These are phyloP conservation scores for Dioscorea cayenensis DNA, from an alignment of 116 monocot species.

Conservation along the genomic window DNA sequence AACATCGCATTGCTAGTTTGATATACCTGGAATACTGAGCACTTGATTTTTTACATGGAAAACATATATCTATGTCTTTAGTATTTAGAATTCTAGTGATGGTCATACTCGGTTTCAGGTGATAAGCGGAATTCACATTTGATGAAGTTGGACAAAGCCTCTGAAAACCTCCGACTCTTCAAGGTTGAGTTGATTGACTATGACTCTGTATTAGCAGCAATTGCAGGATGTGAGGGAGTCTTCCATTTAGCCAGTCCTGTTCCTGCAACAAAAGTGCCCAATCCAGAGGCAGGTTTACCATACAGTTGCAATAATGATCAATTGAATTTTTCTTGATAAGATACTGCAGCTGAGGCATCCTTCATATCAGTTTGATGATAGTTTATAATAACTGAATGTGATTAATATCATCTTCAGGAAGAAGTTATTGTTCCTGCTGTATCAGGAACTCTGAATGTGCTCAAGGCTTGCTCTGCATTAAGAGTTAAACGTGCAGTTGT, in stretches of 20 bases:
- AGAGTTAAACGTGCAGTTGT: slow-evolving; percentile 37
- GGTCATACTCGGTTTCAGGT: slow-evolving; percentile 16
- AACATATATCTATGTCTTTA: neutral
- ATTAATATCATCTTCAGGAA: neutral
- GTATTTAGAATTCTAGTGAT: neutral
- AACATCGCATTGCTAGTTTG: no score
- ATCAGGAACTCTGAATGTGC: slow-evolving; percentile 31
- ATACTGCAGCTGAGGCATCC: neutral
- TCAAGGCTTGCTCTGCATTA: slow-evolving; percentile 30
- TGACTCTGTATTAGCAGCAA: neutral
- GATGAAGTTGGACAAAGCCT: slow-evolving; percentile 39
- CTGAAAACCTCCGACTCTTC: slow-evolving; percentile 46
- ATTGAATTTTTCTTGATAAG: neutral
- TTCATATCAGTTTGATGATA: neutral
- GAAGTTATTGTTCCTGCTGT: slow-evolving; percentile 35
- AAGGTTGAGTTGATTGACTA: slow-evolving; percentile 35
- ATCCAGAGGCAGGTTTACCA: slow-evolving; percentile 39
- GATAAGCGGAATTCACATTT: slow-evolving; percentile 49
- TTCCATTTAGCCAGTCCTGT: slow-evolving; percentile 59
- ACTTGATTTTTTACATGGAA: neutral
- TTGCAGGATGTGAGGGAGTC: slow-evolving; percentile 64
- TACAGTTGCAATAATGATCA: no score
- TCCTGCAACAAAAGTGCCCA: slow-evolving; percentile 17
- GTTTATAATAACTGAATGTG: no score
- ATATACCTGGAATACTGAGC: neutral